Base-by-base conservation (phyloP, 768 basidiomycete genomes). In the Clitopilus passeckerianus region DNA sequence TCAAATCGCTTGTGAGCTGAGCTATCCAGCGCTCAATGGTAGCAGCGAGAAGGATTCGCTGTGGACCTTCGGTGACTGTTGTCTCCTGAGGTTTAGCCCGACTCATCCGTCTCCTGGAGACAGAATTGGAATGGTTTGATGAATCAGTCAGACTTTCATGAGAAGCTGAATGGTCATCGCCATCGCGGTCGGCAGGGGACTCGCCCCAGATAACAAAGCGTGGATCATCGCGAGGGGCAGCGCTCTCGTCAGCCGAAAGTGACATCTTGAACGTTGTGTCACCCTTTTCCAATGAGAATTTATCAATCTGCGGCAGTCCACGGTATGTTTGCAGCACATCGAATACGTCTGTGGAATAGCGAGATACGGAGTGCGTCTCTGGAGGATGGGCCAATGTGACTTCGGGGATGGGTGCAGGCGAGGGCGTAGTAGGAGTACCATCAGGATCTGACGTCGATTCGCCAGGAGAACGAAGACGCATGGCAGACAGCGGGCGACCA, bases 11-110 rank as follows among this genome's bases (percentile, higher is more conserved):
- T 30, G 95, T 95, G 54, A 96, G 75, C 67, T 96, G 92, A 0
- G 91, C 93, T 57, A 97, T 87, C 91, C 92, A 93, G 0, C 94
- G 87, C 70, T 95, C 94, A 66, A 95, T 92, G 2, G 92, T 94
- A 4, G 93, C 93, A 0, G 92, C 94, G 14, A 95, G 76, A n/a
- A 96, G 76, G 23, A 91, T 77, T 22, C 71, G 54, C 69, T 27
- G 68, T 56, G 16, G 67, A 60, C 30, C 56, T 60, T 44, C 54
- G 56, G 37, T n/a, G 2, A 12, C 46, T 50, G 74, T 65, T 1
- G 67, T 58, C 20, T 76, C 74, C 3, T 67, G 65, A 16, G 71
- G 64, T 57, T 72, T 75, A 34, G 66, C 64, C 60, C 74, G 75
- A 30, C 68, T 71, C 24, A 67, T 75, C 41, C 74, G 66, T 37